Base-by-base conservation (phyloP, 2,329 filamentous ascomycete species). In the Verticillium alfalfae region DNA sequence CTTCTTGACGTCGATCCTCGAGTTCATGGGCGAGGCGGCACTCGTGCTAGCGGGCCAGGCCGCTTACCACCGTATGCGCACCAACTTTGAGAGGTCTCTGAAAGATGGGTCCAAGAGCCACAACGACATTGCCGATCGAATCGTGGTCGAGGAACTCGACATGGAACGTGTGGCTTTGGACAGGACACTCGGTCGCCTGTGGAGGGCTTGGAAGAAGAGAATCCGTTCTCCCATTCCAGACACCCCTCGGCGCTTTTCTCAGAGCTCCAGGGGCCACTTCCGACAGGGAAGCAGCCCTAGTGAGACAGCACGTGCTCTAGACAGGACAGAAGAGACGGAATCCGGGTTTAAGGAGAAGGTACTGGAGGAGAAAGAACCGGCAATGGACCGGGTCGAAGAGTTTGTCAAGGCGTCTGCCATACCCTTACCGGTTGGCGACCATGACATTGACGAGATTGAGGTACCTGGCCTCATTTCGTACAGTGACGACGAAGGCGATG, bases 141-240 rank as follows among this genome's bases (percentile, higher is more conserved):
- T 96, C 60, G 80, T 93, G n/a, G 88, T 99, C 34, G 91, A 96
- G 69, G 94, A 98, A 69, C 79, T 87, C 60, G 95, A 99, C 72
- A 92, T 97, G 82, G 95, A 98, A 71, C 92, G 93, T 67, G 86
- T 98, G 66, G 94, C 94, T 8, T 81, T 98, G 63, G 96, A 97
- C 71, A 85, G 93, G 62, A 93, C 92, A 2, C 79, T 99, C 1
- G 95, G 95, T 22, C 84, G 93, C 57, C 80, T 98, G 54, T 99
- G 95, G 95, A 87, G 95, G 68, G 90, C 91, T 34, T 99, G 95
- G 95, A 92, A 95, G 77, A 97, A 97, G 78, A 86, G 90, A 65
- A 83, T 91, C 67, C 85, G 91, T 62, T 82, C 83, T 7, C 84
- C 86, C 0, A 73, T 72, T 38, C 75, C 78, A 38, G 79, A 82